Evolutionary conservation across 2,329 filamentous ascomycete species (phyloP).

Genomic region (Colletotrichum kahawae): DNA sequence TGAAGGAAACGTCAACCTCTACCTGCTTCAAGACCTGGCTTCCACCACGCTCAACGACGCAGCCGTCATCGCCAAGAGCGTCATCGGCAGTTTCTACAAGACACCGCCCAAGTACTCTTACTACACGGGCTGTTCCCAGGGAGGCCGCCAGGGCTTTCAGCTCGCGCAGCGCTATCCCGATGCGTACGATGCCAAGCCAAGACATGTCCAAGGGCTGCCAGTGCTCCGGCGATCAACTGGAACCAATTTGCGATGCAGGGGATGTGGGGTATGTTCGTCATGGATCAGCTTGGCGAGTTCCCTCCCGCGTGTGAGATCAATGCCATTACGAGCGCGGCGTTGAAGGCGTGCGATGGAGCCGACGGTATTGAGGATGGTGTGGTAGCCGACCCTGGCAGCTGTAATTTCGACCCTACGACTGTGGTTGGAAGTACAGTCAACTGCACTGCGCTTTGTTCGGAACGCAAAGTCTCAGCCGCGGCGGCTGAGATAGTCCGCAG

Average conservation of each 20-base stretch:
- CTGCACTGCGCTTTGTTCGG: not conserved
- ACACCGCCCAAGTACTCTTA: not conserved
- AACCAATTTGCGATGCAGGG: not conserved
- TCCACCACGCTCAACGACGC: not conserved
- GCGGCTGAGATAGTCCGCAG: not conserved
- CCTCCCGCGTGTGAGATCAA: not conserved
- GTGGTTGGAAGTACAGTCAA: not conserved
- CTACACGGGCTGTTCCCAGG: not conserved
- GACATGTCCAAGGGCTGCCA: no score
- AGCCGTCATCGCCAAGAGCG: not conserved
- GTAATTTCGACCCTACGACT: not conserved
- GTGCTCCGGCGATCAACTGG: not conserved
- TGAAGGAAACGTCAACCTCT: not conserved
- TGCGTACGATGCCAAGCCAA: not conserved
- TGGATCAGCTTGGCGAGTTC: not conserved
- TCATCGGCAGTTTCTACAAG: not conserved
- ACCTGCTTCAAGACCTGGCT: fast-evolving
- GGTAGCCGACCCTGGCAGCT: not conserved
- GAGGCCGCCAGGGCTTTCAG: not conserved
- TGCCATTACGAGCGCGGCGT: not conserved
- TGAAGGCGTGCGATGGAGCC: not conserved
- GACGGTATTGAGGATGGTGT: not conserved
- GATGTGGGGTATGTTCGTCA: not conserved
- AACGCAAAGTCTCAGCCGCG: not conserved
- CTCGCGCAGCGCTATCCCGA: not conserved